Conservation (phyloP, 2,329 filamentous ascomycete genomes). For the Remersonia thermophila region DNA sequence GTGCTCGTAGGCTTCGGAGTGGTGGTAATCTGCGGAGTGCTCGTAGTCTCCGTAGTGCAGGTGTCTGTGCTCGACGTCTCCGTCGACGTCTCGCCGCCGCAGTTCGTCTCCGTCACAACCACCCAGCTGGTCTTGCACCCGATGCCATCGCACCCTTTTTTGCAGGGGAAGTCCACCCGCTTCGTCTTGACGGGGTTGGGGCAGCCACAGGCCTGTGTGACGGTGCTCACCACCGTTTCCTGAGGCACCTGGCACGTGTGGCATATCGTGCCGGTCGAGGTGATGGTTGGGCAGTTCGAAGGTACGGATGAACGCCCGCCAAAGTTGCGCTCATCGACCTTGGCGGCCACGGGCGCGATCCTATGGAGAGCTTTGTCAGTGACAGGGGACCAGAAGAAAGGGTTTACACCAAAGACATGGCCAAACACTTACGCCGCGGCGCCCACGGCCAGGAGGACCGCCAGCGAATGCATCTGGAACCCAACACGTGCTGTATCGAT, state of each 20-base stretch:
- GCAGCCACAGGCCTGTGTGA: constrained; percentile 14
- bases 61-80: not conserved
- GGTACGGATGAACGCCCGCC: not conserved
- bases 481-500: no score
- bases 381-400: not conserved
- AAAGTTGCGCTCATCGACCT: not conserved
- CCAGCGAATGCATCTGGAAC: constrained; percentile 5
- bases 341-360: constrained; percentile 2
- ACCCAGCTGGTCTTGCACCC: constrained; percentile 10
- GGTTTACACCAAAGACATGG: not conserved
- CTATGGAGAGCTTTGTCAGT: constrained; percentile 2
- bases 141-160: constrained; percentile 9
- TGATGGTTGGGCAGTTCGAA: constrained; percentile 13
- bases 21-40: no score
- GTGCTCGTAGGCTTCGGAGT: no score
- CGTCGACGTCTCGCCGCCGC: not conserved
- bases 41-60: not conserved
- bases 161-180: constrained; percentile 10
- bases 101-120: constrained; percentile 5
- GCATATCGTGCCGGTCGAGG: constrained; percentile 11
- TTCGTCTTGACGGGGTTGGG: constrained; percentile 8
- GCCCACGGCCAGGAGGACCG: constrained; percentile 1
- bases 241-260: constrained; percentile 9
- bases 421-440: constrained; percentile 4
- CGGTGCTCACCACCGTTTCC: constrained; percentile 10